Percentiles rank a stretch among this genome's conserved stretches.
Conservation (phyloP, 129 eudicot genomes). For the Silybum marianum region DNA sequence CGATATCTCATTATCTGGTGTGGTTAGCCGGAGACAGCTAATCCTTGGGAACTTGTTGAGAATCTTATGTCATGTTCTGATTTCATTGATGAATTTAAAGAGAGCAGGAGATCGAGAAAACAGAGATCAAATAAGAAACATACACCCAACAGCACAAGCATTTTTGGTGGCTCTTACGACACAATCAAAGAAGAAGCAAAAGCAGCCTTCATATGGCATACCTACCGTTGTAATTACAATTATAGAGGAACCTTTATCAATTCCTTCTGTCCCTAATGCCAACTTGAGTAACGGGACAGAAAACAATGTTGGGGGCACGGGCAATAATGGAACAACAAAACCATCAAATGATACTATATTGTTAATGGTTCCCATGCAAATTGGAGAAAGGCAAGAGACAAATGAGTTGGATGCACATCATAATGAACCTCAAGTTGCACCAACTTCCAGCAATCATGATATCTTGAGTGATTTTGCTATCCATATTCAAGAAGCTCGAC, state of each 20-base stretch:
- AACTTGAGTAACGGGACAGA: constrained; percentile 11
- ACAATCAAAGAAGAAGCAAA: constrained; percentile 56
- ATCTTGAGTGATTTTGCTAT: constrained; percentile 25
- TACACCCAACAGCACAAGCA: constrained; percentile 49
- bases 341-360: constrained; percentile 34
- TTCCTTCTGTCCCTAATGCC: constrained; percentile 21
- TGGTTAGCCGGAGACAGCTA: constrained; percentile 89
- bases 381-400: constrained; percentile 30
- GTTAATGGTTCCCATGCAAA: constrained; percentile 16
- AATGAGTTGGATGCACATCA: constrained; percentile 25
- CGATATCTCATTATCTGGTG: constrained; percentile 79
- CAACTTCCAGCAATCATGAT: constrained; percentile 7
- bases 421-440: constrained; percentile 36
- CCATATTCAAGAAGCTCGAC: constrained; percentile 34
- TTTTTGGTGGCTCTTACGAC: constrained; percentile 26
- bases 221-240: constrained; percentile 39
- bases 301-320: constrained; percentile 30
- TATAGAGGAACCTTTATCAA: constrained; percentile 35
- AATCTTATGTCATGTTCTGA: constrained; percentile 55
- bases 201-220: constrained; percentile 32
- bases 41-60: constrained; percentile 89
- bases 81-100: constrained; percentile 77
- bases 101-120: constrained; percentile 43
- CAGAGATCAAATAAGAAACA: constrained; percentile 41
- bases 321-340: constrained; percentile 11